Evolutionary conservation across 2,329 filamentous ascomycete species (phyloP).

Genomic region (Colletotrichum trifolii): DNA sequence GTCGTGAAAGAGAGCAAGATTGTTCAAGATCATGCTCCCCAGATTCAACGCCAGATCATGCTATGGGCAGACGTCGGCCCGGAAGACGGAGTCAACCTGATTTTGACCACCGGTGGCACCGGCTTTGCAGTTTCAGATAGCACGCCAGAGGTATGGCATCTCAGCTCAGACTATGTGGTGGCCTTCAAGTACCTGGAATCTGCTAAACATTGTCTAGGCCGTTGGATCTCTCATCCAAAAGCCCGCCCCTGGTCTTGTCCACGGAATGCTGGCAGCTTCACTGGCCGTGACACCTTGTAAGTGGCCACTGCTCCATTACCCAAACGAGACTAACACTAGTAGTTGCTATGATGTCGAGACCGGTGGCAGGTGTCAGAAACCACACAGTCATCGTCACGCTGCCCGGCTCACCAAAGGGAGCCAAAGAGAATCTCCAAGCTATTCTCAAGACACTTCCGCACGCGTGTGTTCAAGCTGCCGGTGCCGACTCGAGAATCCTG

Average conservation of each 20-base stretch:
- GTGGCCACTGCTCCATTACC: constrained; percentile 45
- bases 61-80: constrained; percentile 75
- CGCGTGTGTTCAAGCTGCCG: constrained; percentile 90
- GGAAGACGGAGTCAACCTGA: constrained; percentile 73
- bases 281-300: constrained; percentile 89
- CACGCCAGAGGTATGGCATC: constrained; percentile 80
- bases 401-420: constrained; percentile 94
- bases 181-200: too few relatives aligned
- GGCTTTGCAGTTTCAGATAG: constrained; percentile 88
- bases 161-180: too few relatives aligned
- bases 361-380: constrained; percentile 87
- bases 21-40: constrained; percentile 78
- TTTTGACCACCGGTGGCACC: constrained; percentile 92
- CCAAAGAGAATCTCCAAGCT: constrained; percentile 90
- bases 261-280: constrained; percentile 91
- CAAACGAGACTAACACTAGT: constrained; percentile 38
- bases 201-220: constrained; percentile 62
- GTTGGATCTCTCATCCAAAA: constrained; percentile 83
- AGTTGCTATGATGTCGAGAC: constrained; percentile 98
- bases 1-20: constrained; percentile 75
- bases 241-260: constrained; percentile 89
- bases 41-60: constrained; percentile 80
- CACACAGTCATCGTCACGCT: constrained; percentile 87
- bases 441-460: constrained; percentile 92
- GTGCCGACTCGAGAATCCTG: constrained; percentile 80